A percentile compares a stretch with the other conserved stretches of the same genome.
Conservation (phyloP, 495 filamentous ascomycete genomes). For the Lentithecium fluviatile region DNA sequence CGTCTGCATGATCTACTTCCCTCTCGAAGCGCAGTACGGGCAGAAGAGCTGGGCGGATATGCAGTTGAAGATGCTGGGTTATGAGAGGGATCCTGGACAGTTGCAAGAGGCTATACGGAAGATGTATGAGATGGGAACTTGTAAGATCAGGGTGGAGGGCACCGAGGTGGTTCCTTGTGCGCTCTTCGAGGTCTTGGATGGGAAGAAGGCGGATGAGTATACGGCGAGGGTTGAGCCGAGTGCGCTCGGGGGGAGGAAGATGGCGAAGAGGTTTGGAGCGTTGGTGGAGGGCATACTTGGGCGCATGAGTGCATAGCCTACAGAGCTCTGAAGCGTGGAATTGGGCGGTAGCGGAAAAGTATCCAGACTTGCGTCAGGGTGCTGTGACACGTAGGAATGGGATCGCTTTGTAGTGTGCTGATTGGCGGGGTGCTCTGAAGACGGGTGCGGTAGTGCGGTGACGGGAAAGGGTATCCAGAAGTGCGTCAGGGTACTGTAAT, state of each 20-base stretch:
- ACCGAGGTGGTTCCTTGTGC: conserved; percentile 38
- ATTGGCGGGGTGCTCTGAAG: no score
- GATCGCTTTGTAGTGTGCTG: no score
- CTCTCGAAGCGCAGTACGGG: conserved; percentile 29
- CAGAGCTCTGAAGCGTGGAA: no score
- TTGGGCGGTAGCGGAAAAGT: no score
- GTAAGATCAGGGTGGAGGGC: conserved; percentile 32
- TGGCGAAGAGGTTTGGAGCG: conserved; percentile 31
- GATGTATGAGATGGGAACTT: conserved; percentile 39
- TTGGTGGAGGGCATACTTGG: not conserved
- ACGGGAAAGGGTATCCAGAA: no score
- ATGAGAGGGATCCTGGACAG: conserved; percentile 34
- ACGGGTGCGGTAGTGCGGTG: no score
- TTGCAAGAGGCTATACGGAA: conserved; percentile 39
- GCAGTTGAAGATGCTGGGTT: conserved; percentile 36
- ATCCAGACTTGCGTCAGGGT: no score
- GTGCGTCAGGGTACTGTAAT: no score
- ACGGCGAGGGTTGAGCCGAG: conserved; percentile 40
- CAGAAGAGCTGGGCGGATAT: conserved; percentile 40
- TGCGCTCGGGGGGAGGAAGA: conserved; percentile 38
- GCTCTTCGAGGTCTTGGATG: conserved; percentile 38
- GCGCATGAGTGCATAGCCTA: no score
- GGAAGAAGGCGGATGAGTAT: conserved; percentile 36
- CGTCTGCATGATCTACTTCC: conserved; percentile 44
- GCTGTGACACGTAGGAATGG: no score